phyloP scores from a whole-genome alignment of 73 alveolate genomes.

The Paramecium octaurelia region DNA sequence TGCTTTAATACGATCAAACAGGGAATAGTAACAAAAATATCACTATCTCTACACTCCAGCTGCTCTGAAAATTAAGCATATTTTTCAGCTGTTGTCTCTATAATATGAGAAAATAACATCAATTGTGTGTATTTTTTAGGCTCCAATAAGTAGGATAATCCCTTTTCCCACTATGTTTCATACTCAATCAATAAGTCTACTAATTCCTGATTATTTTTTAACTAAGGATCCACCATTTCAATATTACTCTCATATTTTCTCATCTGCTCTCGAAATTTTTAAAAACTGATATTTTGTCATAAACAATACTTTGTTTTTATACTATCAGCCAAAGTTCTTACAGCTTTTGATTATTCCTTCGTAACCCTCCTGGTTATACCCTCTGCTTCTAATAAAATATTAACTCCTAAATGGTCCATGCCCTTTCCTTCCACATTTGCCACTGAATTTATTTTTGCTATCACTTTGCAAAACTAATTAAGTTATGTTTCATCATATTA shows the following conservation, averaged over 20 bases:
- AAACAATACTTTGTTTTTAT: slow-evolving; percentile 62
- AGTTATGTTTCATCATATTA: slow-evolving; percentile 59
- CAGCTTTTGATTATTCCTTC: slow-evolving; percentile 76
- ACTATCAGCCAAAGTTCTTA: slow-evolving; percentile 84
- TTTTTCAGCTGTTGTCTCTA: slow-evolving; percentile 79
- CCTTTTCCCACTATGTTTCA: slow-evolving; percentile 86
- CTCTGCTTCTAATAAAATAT: slow-evolving; percentile 90
- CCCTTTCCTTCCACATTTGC: slow-evolving; percentile 97
- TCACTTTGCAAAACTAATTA: slow-evolving; percentile 72
- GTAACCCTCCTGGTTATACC: slow-evolving; percentile 80
- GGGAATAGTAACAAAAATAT: slow-evolving; percentile 74
- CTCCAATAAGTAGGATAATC: slow-evolving; percentile 54
- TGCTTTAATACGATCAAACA: slow-evolving; percentile 68
- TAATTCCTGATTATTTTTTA: slow-evolving; percentile 90
- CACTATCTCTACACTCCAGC: slow-evolving; percentile 68
- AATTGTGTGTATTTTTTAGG: slow-evolving; percentile 60
- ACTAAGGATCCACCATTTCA: slow-evolving; percentile 95
- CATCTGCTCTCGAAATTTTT: slow-evolving; percentile 66
- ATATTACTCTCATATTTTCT: slow-evolving; percentile 87
- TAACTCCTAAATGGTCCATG: slow-evolving; percentile 86
- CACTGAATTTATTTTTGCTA: slow-evolving; percentile 88
- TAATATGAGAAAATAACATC: slow-evolving; percentile 59
- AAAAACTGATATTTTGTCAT: slow-evolving; percentile 33
- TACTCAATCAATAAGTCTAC: slow-evolving; percentile 82
- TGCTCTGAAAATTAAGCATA: slow-evolving; percentile 67